Evolutionary conservation across 139 green algal species (phyloP).

Genomic region (Chlorella sp.): DNA sequence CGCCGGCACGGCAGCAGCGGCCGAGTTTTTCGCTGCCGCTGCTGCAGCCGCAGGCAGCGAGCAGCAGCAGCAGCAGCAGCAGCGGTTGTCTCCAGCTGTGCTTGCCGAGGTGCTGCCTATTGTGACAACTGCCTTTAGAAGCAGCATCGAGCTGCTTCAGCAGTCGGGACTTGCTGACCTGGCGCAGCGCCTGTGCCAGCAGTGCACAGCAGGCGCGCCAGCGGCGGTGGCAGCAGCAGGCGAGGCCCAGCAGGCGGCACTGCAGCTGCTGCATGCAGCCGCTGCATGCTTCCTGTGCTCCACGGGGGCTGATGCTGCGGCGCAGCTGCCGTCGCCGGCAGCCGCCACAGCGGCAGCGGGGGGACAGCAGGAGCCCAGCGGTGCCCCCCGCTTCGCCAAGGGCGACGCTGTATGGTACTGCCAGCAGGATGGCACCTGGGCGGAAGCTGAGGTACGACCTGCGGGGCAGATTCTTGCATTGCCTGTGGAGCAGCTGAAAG

Average conservation of each 20-base stretch:
- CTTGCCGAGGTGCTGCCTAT: conserved; percentile 13
- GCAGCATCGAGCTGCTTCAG: not conserved
- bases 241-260: not conserved
- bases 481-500: not conserved
- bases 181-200: conserved; percentile 22
- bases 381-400: not conserved
- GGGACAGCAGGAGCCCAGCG: not conserved
- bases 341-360: not conserved
- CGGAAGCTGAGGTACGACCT: conserved; percentile 16
- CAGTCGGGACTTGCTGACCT: conserved; percentile 28
- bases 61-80: not conserved
- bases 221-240: not conserved
- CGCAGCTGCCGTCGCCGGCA: not conserved
- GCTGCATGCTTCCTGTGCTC: conserved; percentile 35
- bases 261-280: conserved; percentile 16
- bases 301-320: not conserved
- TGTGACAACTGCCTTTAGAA: conserved; percentile 17
- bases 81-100: not conserved
- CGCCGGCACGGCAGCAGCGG: not conserved
- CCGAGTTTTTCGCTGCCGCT: not conserved
- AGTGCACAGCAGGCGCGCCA: not conserved
- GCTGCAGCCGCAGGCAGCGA: not conserved
- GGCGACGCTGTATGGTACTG: conserved; percentile 43
- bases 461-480: no score
- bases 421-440: conserved; percentile 29